These are phyloP conservation scores for Fragaria nilgerrensis DNA, from an alignment of 306 rosid species.

Conservation along the genomic window DNA sequence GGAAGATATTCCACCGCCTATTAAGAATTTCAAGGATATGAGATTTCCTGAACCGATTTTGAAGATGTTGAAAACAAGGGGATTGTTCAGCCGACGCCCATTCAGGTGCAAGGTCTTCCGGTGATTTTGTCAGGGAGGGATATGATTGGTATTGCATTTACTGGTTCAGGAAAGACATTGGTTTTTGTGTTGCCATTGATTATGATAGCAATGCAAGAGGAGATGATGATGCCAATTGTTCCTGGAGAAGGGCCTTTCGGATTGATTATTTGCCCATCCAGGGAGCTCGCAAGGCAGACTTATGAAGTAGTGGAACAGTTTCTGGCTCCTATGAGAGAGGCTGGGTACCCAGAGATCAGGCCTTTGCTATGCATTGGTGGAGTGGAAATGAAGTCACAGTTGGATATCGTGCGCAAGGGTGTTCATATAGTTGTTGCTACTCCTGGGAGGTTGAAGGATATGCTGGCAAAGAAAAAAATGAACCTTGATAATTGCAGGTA, in stretches of 20 bases:
- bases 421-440: constrained; percentile 98
- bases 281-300: constrained; percentile 96
- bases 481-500: constrained; percentile 81
- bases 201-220: constrained; percentile 91
- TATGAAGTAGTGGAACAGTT: constrained; percentile 84
- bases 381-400: constrained; percentile 82
- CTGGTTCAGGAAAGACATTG: constrained; percentile 86
- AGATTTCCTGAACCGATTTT: constrained; percentile 83
- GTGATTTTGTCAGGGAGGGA: constrained; percentile 84
- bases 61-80: constrained; percentile 77
- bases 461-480: constrained; percentile 95
- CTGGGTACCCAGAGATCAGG: constrained; percentile 85
- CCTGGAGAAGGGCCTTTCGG: constrained; percentile 95
- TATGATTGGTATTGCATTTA: constrained; percentile 96
- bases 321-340: constrained; percentile 70
- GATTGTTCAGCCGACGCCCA: constrained; percentile 91
- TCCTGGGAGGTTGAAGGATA: constrained; percentile 92
- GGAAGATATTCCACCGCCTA: constrained; percentile 70
- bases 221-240: constrained; percentile 86
- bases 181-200: constrained; percentile 93
- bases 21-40: constrained; percentile 88
- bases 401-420: constrained; percentile 83
- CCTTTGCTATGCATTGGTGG: constrained; percentile 96
- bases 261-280: constrained; percentile 75
- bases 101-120: constrained; percentile 97